Evolutionary conservation across 176 grass and related monocot species (phyloP), one percentile per base, ranked within the genome.

Genomic region (Eleusine indica): DNA sequence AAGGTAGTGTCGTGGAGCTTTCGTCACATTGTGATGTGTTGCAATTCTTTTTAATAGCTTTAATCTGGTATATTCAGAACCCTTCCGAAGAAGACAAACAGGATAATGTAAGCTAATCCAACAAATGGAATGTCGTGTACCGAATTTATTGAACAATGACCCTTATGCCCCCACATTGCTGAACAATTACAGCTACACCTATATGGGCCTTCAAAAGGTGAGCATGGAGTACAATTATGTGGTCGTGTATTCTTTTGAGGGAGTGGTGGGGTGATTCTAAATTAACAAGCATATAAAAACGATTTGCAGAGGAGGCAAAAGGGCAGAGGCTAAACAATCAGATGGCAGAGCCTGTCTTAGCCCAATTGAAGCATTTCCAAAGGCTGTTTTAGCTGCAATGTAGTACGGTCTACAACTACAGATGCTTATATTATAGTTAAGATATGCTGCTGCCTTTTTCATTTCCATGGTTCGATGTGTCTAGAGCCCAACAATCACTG

Each of bases 201-300:
- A 65, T 21, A 74, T 63, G 49, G 87, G 57, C 84, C 63, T 91
- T 85, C 62, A 66, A 91, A 91, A 91, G 80, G 80, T 49, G 68
- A 22, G 74, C 71, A 83, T 76, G 65, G 71, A 83, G 76, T 89
- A 74, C 86, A 84, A 91, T 88, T 84, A 82, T 87, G 70, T 58
- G 83, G 92, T 76, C 69, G 84, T 89, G 69, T 91, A 91, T 88
- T 83, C 89, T 91, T 94, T 94, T 94, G 89, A 91, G 84, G 87
- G 68, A 73, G 81, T 73, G 80, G 89, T 80, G 82, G 82, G 68
- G 84, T 86, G 72, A 87, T 91, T 89, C 47, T 76, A 78, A 68
- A 68, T 89, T 82, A 58, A 73, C 11, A 69, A 21, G 15, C 19
- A 73, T 6, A 67, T 54, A 60, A 9, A 10, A 58, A 12, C 41